A percentile compares a stretch with the other conserved stretches of the same genome.
phyloP scores from a whole-genome alignment of 73 alveolate species.

The Durusdinium trenchii region DNA sequence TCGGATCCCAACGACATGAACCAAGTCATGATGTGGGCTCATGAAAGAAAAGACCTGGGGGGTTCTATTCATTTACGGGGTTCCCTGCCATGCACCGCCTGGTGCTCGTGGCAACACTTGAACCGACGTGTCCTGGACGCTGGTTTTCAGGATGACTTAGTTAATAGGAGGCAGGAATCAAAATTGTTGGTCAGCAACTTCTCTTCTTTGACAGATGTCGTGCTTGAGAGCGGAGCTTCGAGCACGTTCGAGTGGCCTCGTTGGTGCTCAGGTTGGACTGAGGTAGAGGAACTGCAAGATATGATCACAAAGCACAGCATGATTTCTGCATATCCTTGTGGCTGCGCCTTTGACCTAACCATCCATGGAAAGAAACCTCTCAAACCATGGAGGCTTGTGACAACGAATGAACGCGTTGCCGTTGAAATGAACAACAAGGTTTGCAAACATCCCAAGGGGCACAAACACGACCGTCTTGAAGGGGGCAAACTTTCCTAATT shows the following conservation, averaged over 20 bases:
- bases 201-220: background rate
- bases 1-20: background rate
- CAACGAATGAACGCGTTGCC: background rate
- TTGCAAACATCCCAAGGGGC: background rate
- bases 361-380: background rate
- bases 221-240: background rate
- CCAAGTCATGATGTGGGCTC: background rate
- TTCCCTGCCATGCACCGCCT: slow-evolving; percentile 14
- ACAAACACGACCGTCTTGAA: slow-evolving; percentile 3
- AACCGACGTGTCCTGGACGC: background rate
- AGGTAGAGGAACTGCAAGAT: background rate
- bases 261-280: slow-evolving; percentile 9
- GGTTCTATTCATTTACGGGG: slow-evolving; percentile 1
- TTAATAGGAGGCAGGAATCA: background rate
- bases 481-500: background rate
- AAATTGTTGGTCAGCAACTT: background rate
- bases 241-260: slow-evolving; percentile 40
- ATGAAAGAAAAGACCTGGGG: background rate
- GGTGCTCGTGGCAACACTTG: slow-evolving; percentile 18
- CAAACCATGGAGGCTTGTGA: background rate
- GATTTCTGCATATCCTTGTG: background rate
- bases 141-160: background rate
- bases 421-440: background rate
- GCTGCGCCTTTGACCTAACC: background rate
- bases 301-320: background rate